These are phyloP conservation scores for Lenwebbia sp. DNA, from an alignment of 345 rosid genomes.

Conservation along the genomic window DNA sequence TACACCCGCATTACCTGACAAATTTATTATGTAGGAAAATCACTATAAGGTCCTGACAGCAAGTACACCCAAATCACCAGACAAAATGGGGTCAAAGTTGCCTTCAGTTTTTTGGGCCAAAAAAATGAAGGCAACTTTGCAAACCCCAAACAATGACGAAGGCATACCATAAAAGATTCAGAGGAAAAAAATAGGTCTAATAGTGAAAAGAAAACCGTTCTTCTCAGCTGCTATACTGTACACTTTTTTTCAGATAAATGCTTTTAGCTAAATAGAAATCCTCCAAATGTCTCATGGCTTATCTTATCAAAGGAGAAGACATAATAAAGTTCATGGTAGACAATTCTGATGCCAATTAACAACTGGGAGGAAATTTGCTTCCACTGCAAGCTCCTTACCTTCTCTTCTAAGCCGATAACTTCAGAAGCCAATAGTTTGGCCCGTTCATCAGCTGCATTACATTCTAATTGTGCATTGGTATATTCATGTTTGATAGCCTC, in stretches of 20 bases:
- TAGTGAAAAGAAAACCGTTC: neutral
- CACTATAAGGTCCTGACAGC: neutral
- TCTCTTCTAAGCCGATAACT: conserved; percentile 97
- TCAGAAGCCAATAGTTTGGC: conserved; percentile 90
- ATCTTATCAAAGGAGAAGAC: neutral
- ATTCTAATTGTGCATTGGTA: conserved; percentile 69
- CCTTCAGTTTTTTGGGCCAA: neutral
- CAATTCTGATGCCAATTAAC: neutral
- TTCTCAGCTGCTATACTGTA: neutral
- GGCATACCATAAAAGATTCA: neutral
- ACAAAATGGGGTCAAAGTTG: neutral
- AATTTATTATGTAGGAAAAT: neutral
- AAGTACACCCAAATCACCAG: neutral
- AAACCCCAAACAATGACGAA: neutral
- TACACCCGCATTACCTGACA: neutral
- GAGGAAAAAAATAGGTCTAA: neutral
- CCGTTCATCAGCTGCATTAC: conserved; percentile 89
- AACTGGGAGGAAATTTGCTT: neutral
- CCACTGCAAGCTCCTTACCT: conserved; percentile 34
- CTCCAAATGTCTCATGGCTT: neutral
- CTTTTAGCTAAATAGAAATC: neutral
- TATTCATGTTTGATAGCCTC: conserved; percentile 67
- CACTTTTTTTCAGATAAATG: neutral
- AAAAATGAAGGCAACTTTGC: neutral
- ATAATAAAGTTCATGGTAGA: neutral